A percentile compares a stretch with the other conserved stretches of the same genome.
These are phyloP conservation scores for Thalia dealbata DNA, from an alignment of 176 grass and related monocot species.

Conservation along the genomic window DNA sequence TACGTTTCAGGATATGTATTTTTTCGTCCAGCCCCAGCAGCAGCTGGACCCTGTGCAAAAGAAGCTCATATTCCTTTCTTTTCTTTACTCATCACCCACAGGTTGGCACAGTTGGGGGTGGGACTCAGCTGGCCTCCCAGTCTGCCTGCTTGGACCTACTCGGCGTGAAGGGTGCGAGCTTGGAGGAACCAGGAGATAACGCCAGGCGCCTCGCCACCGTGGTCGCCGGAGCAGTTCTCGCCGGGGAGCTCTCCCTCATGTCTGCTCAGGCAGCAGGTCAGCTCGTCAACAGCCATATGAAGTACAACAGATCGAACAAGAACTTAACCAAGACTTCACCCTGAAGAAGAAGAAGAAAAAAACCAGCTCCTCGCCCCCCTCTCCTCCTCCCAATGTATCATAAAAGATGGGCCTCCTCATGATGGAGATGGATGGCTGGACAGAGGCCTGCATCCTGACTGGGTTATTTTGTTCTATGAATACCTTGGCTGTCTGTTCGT, in stretches of 20 bases:
- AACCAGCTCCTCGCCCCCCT: no score
- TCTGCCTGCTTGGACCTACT: conserved; percentile 78
- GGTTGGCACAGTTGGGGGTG: conserved; percentile 93
- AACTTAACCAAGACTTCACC: conserved; percentile 46
- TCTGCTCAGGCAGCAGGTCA: conserved; percentile 79
- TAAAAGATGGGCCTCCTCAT: background rate
- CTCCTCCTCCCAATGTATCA: background rate
- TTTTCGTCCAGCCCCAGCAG: background rate
- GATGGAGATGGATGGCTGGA: background rate
- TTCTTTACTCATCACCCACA: conserved; percentile 8
- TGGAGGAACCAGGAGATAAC: conserved; percentile 56
- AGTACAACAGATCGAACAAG: conserved; percentile 84
- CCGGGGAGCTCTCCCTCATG: conserved; percentile 82
- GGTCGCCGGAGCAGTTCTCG: conserved; percentile 79
- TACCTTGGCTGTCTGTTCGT: no score
- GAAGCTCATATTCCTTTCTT: background rate
- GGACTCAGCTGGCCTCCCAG: conserved; percentile 80
- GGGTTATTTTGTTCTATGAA: no score
- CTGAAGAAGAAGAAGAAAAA: background rate
- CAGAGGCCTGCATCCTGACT: no score
- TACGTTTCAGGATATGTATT: no score
- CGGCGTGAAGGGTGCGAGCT: conserved; percentile 63
- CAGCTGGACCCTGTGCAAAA: background rate
- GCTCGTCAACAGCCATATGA: conserved; percentile 92
- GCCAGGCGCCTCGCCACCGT: conserved; percentile 72